Conservation (phyloP, 306 rosid genomes). For the Lathyrus tuberosus region DNA sequence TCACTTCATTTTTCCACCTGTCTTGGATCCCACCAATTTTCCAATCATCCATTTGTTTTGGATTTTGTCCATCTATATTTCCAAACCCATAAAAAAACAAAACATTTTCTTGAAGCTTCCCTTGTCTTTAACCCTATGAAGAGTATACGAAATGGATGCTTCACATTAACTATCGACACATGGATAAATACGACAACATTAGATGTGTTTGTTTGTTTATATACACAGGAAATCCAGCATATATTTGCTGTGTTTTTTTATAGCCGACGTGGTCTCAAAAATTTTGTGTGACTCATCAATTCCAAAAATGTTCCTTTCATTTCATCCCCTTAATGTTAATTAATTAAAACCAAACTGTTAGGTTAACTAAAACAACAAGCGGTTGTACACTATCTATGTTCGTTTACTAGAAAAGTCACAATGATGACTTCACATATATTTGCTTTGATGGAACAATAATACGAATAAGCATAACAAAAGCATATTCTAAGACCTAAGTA, state of each 20-base stretch:
- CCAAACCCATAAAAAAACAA: slow-evolving; percentile 8
- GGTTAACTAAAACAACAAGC: neutral
- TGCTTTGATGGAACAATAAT: slow-evolving; percentile 10
- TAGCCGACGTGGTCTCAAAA: neutral
- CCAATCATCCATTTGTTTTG: slow-evolving; percentile 9
- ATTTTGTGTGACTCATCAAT: neutral
- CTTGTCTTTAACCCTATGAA: slow-evolving; percentile 5
- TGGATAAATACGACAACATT: slow-evolving; percentile 9
- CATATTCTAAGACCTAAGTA: neutral
- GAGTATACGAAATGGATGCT: neutral
- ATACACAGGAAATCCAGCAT: neutral
- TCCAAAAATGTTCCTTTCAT: neutral
- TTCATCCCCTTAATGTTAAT: neutral
- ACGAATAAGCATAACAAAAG: slow-evolving; percentile 1
- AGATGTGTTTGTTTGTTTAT: neutral
- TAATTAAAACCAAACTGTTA: neutral
- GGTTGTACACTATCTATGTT: neutral
- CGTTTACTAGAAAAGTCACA: slow-evolving; percentile 1
- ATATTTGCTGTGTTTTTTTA: neutral
- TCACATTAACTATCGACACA: neutral
- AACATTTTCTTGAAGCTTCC: slow-evolving; percentile 28
- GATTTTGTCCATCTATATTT: slow-evolving; percentile 9
- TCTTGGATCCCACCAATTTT: neutral
- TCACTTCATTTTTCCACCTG: neutral
- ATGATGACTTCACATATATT: neutral